These are phyloP conservation scores for Saccharomycopsis sp. DNA, from an alignment of 805 yeast species.

Conservation along the genomic window DNA sequence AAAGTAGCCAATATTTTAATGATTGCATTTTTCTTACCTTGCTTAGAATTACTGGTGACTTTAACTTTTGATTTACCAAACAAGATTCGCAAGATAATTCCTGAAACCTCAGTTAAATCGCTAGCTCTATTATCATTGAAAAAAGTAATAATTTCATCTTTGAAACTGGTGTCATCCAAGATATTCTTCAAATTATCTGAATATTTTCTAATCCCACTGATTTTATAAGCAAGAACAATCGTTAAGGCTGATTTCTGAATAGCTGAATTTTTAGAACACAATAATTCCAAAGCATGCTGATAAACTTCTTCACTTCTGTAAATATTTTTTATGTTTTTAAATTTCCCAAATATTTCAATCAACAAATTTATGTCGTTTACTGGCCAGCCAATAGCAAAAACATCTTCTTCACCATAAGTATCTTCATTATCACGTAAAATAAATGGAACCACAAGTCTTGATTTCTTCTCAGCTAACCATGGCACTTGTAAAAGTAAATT, in stretches of 20 bases:
- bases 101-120: conserved; percentile 59
- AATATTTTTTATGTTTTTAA: conserved; percentile 55
- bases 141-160: conserved; percentile 74
- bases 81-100: conserved; percentile 59
- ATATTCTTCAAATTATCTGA: conserved; percentile 65
- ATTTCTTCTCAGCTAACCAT: conserved; percentile 58
- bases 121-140: conserved; percentile 43
- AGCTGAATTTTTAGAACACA: conserved; percentile 54
- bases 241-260: conserved; percentile 70
- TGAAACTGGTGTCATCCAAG: conserved; percentile 74
- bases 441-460: conserved; percentile 49
- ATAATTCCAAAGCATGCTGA: conserved; percentile 42
- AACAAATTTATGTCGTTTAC: conserved; percentile 50
- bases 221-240: conserved; percentile 59
- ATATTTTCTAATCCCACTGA: conserved; percentile 54
- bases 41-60: conserved; percentile 59
- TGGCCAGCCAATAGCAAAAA: conserved; percentile 32
- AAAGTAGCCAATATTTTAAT: conserved; percentile 56
- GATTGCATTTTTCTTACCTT: conserved; percentile 66
- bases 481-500: conserved; percentile 56
- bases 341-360: conserved; percentile 54
- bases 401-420: conserved; percentile 18
- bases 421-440: conserved; percentile 34
- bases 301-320: conserved; percentile 47
- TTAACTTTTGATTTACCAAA: conserved; percentile 81